Base-by-base conservation (phyloP, 352 stramenopile species). In the Pythium brachiatum region DNA sequence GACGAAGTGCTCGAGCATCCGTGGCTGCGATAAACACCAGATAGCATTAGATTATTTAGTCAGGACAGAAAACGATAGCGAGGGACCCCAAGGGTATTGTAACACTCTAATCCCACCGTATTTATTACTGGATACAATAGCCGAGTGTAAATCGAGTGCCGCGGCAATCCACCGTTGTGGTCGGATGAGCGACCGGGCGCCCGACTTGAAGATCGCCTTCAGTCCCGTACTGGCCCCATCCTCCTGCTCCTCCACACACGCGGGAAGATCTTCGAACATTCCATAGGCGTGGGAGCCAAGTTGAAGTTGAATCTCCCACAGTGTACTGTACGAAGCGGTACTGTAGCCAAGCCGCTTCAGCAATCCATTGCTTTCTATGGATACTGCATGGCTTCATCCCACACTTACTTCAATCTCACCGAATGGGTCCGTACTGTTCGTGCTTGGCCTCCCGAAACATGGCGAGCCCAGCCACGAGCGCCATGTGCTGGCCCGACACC, bases 1-100 rank as follows among this genome's bases (percentile, higher is more conserved):
- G 73, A 89, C n/a, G 79, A 88, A 77, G 78, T 88, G 69, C 65
- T 86, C 27, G 72, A 71, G 47, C 78, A 90, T 53, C 26, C 77
- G 13, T 90, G 81, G 81, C 70, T 90, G 51, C 58, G 76, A 54
- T 99, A 55, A 41, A 26, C 11, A n/a, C 32, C 12, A 21, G 11
- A 41, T 36, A 12, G 23, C 12, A 58, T 25, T 55, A 55, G 27
- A 41, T 55, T 55, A 41, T 55, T 55, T 41, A 55, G 48, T 21
- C n/a, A 52, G 44, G 32, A 12, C 7, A 38, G 32, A 38, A 12
- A 38, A 38, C 32, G 13, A 38, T 13, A 41, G 12, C 31, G 31
- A 34, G 31, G 31, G 31, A 5, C 31, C 31, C 31, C n/a, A n/a
- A n/a, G n/a, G n/a, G n/a, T n/a, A n/a, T n/a, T n/a, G n/a, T 34